Base-by-base conservation (phyloP, 2,329 filamentous ascomycete genomes). In the Colletotrichum karsti region DNA sequence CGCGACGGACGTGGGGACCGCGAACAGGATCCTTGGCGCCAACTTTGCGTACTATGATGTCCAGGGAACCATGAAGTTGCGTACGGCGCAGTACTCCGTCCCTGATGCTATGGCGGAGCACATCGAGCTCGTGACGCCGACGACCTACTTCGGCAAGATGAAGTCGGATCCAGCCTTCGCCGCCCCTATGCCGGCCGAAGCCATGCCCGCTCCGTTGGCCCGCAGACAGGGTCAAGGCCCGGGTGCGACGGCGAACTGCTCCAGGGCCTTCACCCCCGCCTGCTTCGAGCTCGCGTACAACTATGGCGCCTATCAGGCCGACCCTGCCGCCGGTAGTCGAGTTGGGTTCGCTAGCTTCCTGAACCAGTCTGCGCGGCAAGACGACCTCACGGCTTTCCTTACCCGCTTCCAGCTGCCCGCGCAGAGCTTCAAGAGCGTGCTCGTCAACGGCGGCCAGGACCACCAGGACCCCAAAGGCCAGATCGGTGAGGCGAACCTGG, bases 401-500 rank as follows among this genome's bases (percentile, higher is more conserved):
- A 56, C 78, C 8, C 69, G 70, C 3, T 84, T 79, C 68, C 75
- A 78, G 39, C 80, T 86, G 18, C 77, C 83, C 1, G 67, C 72
- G 5, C 81, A 85, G 50, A 83, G 84, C 67, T 85, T 84, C 73
- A 77, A 78, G 10, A 77, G 80, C 15, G 73, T 78, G 13, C 64
- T 80, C 33, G 77, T 83, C 67, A 81, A 81, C 64, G 80, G 79
- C 13, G 82, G 75, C 1, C 70, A 75, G 26, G 78, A 83, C 58
- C 76, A 83, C 70, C 82, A 84, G 60, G 72, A 78, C 61, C 59
- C 72, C 44, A 64, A 63, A 12, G 72, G 73, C 22, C 67, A 69
- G 33, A 71, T 73, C 7, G 70, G 91, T 28, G 88, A 95, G 15
- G 85, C 88, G 9, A 84, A 87, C 68, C 84, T 96, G 24, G 88